These are phyloP conservation scores for Phragmites australis DNA, from an alignment of 176 grass and related monocot genomes.

Conservation along the genomic window DNA sequence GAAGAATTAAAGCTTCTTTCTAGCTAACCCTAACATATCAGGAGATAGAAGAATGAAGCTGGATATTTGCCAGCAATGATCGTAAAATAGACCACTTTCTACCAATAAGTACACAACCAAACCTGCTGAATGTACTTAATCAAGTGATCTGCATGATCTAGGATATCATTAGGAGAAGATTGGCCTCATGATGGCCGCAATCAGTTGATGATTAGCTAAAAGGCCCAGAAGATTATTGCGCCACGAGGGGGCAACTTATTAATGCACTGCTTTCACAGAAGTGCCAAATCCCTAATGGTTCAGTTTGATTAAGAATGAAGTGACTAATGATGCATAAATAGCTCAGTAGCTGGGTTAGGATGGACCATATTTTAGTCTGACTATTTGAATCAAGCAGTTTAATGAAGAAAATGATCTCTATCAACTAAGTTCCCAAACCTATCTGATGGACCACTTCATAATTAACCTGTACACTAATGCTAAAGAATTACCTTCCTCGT, in stretches of 20 bases:
- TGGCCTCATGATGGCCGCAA: slow-evolving; percentile 47
- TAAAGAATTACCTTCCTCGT: slow-evolving; percentile 39
- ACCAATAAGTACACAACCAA: slow-evolving; percentile 49
- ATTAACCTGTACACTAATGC: slow-evolving; percentile 27
- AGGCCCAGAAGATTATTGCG: slow-evolving; percentile 44
- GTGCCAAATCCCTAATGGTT: slow-evolving; percentile 59
- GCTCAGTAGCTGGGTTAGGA: slow-evolving; percentile 36
- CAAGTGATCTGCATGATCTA: slow-evolving; percentile 50
- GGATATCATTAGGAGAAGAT: slow-evolving; percentile 50
- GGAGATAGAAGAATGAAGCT: slow-evolving; percentile 40
- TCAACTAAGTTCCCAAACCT: slow-evolving; percentile 42
- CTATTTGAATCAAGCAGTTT: slow-evolving; percentile 39
- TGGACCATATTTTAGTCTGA: slow-evolving; percentile 32
- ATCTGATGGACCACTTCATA: slow-evolving; percentile 30
- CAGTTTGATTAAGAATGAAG: slow-evolving; percentile 38
- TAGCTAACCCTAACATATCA: slow-evolving; percentile 60
- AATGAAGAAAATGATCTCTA: slow-evolving; percentile 44
- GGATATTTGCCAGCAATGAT: slow-evolving; percentile 43
- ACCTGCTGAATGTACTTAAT: slow-evolving; percentile 58
- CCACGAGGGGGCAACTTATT: slow-evolving; percentile 45
- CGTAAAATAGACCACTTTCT: slow-evolving; percentile 34
- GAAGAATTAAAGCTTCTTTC: slow-evolving; percentile 40
- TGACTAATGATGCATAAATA: slow-evolving; percentile 44
- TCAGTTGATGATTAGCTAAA: slow-evolving; percentile 40
- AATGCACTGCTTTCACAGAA: slow-evolving; percentile 48